These are phyloP conservation scores for Ramalina intermedia DNA, from an alignment of 495 filamentous ascomycete genomes.

Conservation along the genomic window DNA sequence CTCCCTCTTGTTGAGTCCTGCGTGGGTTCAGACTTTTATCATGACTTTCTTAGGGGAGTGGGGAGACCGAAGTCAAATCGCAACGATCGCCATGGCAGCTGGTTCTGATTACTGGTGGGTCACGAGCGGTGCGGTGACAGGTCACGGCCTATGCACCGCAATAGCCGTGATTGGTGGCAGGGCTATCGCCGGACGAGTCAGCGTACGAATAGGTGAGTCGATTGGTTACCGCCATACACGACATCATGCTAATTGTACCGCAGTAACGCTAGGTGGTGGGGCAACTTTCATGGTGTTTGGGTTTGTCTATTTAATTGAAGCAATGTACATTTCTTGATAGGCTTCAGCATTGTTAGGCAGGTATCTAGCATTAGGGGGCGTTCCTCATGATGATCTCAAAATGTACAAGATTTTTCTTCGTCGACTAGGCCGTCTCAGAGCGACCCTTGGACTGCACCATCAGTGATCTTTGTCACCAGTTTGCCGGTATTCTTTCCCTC, in stretches of 20 bases:
- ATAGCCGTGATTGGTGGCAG: conserved; percentile 87
- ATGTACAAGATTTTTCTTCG: background rate
- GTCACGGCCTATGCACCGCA: conserved; percentile 80
- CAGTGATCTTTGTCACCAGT: conserved; percentile 26
- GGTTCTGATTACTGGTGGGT: conserved; percentile 99
- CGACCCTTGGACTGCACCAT: background rate
- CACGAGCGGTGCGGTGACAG: conserved; percentile 72
- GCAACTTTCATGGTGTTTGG: conserved; percentile 82
- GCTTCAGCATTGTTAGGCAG: background rate
- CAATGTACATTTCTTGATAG: conserved; percentile 34
- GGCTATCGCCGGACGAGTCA: conserved; percentile 85
- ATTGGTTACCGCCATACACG: background rate
- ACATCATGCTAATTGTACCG: conserved; percentile 6
- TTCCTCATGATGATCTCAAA: background rate
- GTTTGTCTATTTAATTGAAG: conserved; percentile 78
- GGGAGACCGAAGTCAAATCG: conserved; percentile 96
- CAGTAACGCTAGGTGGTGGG: conserved; percentile 93
- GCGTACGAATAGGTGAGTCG: conserved; percentile 87
- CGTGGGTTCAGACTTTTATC: conserved; percentile 97
- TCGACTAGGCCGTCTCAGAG: background rate
- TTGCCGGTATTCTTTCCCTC: conserved; percentile 42
- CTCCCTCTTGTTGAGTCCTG: conserved; percentile 76
- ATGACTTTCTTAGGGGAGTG: conserved; percentile 99
- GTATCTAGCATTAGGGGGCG: background rate
- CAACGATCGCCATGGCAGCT: conserved; percentile 97